Evolutionary conservation across 306 rosid species (phyloP).

Genomic region (Senna tora): DNA sequence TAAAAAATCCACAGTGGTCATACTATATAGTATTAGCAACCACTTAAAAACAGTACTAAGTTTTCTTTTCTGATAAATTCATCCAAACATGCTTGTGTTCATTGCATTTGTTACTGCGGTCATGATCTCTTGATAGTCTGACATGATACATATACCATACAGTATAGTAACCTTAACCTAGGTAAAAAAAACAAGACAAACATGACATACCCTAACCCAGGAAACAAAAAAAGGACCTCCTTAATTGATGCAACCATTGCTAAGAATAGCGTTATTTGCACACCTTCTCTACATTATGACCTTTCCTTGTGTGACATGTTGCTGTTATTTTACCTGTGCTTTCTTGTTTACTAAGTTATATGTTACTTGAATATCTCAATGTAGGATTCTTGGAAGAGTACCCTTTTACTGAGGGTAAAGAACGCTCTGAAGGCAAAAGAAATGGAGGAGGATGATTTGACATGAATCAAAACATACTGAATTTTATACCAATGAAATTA

Average conservation of each 20-base stretch:
- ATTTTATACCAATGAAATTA: conserved; percentile 23
- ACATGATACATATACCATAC: not conserved
- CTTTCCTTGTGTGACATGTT: conserved; percentile 12
- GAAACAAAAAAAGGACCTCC: not conserved
- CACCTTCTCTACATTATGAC: conserved; percentile 2
- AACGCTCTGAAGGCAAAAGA: conserved; percentile 53
- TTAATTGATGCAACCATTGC: not conserved
- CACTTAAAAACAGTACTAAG: not conserved
- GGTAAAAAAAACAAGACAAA: not conserved
- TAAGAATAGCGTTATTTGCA: conserved; percentile 17
- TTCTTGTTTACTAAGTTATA: conserved; percentile 22
- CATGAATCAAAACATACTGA: conserved; percentile 40
- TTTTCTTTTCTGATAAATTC: not conserved
- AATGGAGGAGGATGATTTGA: conserved; percentile 62
- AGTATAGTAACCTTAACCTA: not conserved
- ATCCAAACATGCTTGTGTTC: conserved; percentile 12
- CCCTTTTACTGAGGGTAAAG: conserved; percentile 47
- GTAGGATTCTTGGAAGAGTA: conserved; percentile 61
- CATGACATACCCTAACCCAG: not conserved
- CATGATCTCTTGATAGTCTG: not conserved
- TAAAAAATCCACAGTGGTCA: too few species aligned
- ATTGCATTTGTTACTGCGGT: not conserved
- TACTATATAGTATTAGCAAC: too few species aligned
- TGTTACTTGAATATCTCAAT: conserved; percentile 15
- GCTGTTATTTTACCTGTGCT: conserved; percentile 22